A percentile compares a stretch with the other conserved stretches of the same genome.
These are phyloP conservation scores for Geotrichum siamense DNA, from an alignment of 1,139 yeast species.

Conservation along the genomic window DNA sequence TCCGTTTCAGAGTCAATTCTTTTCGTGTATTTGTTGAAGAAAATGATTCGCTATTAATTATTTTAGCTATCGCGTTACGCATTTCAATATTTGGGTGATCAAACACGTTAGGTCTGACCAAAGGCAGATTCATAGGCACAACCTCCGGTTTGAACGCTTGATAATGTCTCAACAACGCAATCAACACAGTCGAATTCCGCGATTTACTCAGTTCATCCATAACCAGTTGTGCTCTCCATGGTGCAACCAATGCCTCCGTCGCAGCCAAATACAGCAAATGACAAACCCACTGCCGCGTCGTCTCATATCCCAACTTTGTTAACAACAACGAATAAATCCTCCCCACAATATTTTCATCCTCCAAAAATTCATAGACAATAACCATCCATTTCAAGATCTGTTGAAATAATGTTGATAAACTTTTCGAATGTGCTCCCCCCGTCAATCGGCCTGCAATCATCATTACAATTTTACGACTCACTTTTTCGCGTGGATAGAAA, in stretches of 20 bases:
- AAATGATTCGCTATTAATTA: not conserved
- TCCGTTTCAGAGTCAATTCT: conserved; percentile 5
- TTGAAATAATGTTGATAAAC: conserved; percentile 14
- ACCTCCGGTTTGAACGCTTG: conserved; percentile 29
- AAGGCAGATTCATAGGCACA: conserved; percentile 27
- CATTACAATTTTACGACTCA: conserved; percentile 17
- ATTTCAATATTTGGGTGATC: conserved; percentile 28
- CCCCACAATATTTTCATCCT: conserved; percentile 26
- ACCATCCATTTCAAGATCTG: conserved; percentile 39
- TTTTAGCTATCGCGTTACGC: conserved; percentile 6
- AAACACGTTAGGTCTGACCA: conserved; percentile 27
- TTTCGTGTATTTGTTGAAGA: not conserved
- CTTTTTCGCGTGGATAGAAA: conserved; percentile 16
- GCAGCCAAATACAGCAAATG: conserved; percentile 40
- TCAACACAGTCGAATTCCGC: conserved; percentile 33
- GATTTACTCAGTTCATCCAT: conserved; percentile 33
- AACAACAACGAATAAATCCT: conserved; percentile 37
- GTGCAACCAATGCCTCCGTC: conserved; percentile 32
- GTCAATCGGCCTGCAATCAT: conserved; percentile 12
- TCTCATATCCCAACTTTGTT: conserved; percentile 41
- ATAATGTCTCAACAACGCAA: conserved; percentile 30
- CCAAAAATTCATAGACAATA: conserved; percentile 31
- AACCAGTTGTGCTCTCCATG: conserved; percentile 35
- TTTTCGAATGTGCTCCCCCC: not conserved
- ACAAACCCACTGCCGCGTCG: conserved; percentile 40